Conservation (phyloP, 1,284 basidiomycete genomes). For the Ceratobasidium sp. region DNA sequence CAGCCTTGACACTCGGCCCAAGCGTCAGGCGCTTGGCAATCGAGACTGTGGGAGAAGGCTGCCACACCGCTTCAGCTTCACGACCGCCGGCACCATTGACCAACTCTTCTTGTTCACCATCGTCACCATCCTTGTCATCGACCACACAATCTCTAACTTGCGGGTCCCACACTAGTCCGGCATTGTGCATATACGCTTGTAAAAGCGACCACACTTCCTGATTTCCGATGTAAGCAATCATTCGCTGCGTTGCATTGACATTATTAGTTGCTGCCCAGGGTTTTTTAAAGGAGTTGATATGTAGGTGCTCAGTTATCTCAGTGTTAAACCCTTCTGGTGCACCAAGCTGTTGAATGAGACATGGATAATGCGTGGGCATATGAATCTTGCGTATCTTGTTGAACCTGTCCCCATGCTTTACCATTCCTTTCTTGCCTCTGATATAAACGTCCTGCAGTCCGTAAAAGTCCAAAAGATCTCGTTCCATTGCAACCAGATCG, state of each 20-base stretch:
- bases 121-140: neutral
- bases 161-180: neutral
- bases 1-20: neutral
- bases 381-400: constrained; percentile 44
- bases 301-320: constrained; percentile 42
- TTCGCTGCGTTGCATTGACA: constrained; percentile 26
- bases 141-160: neutral
- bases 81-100: neutral
- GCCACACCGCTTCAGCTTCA: neutral
- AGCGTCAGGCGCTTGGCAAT: neutral
- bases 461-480: constrained; percentile 46
- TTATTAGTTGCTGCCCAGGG: constrained; percentile 43
- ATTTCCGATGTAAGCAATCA: constrained; percentile 32
- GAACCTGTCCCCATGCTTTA: neutral
- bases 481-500: constrained; percentile 44
- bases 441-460: constrained; percentile 46
- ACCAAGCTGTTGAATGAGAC: constrained; percentile 31
- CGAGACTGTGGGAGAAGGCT: neutral
- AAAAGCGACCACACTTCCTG: constrained; percentile 7
- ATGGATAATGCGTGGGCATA: constrained; percentile 38
- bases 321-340: constrained; percentile 43
- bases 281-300: constrained; percentile 44
- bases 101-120: neutral
- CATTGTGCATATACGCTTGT: neutral
- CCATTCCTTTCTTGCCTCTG: neutral